These are phyloP conservation scores for Jasminum sambac DNA, from an alignment of 257 asterid genomes.

Conservation along the genomic window DNA sequence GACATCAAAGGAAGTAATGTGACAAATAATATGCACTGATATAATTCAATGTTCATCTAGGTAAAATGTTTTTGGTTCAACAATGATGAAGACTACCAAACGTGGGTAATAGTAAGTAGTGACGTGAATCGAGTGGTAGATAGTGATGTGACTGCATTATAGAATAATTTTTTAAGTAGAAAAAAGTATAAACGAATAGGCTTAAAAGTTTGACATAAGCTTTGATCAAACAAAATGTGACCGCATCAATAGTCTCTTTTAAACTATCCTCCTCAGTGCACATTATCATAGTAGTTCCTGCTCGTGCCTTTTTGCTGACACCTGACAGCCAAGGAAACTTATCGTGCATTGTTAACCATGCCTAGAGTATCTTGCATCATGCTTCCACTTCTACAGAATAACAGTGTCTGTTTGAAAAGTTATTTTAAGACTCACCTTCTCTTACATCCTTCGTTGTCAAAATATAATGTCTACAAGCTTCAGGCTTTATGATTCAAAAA, in stretches of 20 bases:
- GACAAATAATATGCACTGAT: background rate
- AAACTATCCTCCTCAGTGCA: background rate
- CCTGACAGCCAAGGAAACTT: too few relatives aligned
- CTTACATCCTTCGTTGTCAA: background rate
- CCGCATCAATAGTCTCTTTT: too few relatives aligned
- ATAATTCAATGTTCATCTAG: background rate
- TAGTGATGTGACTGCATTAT: too few relatives aligned
- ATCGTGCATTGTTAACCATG: background rate
- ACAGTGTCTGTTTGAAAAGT: too few relatives aligned
- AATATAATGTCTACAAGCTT: background rate
- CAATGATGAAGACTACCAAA: too few relatives aligned
- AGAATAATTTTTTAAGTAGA: too few relatives aligned
- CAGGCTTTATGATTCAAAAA: conserved; percentile 6
- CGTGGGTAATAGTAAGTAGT: too few relatives aligned
- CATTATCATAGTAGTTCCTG: background rate
- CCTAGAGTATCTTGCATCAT: background rate
- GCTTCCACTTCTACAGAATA: background rate
- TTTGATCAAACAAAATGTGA: background rate
- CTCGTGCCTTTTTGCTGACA: too few relatives aligned
- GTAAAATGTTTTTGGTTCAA: too few relatives aligned
- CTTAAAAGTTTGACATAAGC: background rate
- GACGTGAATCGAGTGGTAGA: too few relatives aligned
- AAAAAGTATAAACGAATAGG: too few relatives aligned
- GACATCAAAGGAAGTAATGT: background rate
- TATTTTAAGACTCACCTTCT: too few relatives aligned